These are phyloP conservation scores for Pezicula rhizophila DNA, from an alignment of 2,329 filamentous ascomycete genomes.

Conservation along the genomic window DNA sequence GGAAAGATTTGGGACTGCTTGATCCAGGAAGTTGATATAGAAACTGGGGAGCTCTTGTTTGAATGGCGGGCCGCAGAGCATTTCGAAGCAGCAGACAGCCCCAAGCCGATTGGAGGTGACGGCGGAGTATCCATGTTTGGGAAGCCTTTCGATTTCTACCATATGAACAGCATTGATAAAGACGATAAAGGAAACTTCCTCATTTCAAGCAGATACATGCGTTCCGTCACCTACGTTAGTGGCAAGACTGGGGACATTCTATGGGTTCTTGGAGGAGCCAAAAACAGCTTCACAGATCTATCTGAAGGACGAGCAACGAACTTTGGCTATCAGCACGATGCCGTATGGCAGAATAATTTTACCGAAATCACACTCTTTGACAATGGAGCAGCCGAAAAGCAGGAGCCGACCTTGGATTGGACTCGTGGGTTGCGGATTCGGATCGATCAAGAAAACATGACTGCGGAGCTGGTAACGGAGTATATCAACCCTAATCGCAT, in stretches of 20 bases:
- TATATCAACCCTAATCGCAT: conserved; percentile 8
- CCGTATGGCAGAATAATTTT: conserved; percentile 25
- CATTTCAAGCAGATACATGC: conserved; percentile 37
- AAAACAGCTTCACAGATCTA: conserved; percentile 30
- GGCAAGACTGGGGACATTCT: conserved; percentile 37
- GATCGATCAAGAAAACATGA: conserved; percentile 5
- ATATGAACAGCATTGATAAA: conserved; percentile 30
- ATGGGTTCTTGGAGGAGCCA: conserved; percentile 39
- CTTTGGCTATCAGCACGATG: conserved; percentile 44
- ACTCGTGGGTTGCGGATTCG: conserved; percentile 1
- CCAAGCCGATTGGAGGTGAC: background rate
- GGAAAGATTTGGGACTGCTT: conserved; percentile 37
- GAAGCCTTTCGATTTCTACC: conserved; percentile 5
- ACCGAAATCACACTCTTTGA: conserved; percentile 7
- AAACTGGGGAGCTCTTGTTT: conserved; percentile 39
- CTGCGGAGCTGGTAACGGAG: conserved; percentile 2
- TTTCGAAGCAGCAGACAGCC: background rate
- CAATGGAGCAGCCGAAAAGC: conserved; percentile 2
- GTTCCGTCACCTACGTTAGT: conserved; percentile 38
- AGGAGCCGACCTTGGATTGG: background rate
- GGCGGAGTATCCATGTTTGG: background rate
- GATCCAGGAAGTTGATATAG: conserved; percentile 42
- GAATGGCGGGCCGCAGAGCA: conserved; percentile 35
- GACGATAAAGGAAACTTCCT: conserved; percentile 36
- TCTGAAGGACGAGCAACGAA: conserved; percentile 31